A percentile compares a stretch with the other conserved stretches of the same genome.
phyloP scores from a whole-genome alignment of 2,329 filamentous ascomycete genomes.

The Sphaerostilbella broomeana region DNA sequence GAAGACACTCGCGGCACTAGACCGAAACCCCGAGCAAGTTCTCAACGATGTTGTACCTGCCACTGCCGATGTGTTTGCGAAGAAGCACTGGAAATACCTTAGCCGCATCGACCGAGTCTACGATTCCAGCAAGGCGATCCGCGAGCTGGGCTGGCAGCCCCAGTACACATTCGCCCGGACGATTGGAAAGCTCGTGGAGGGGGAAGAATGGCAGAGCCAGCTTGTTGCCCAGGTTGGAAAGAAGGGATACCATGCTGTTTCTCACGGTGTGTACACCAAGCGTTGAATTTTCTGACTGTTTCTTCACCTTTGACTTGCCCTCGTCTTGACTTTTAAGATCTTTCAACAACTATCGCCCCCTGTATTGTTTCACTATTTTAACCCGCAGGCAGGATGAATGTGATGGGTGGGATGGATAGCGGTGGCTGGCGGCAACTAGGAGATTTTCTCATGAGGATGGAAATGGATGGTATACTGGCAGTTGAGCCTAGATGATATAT shows the following conservation, averaged over 20 bases:
- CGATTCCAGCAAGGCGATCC: constrained; percentile 34
- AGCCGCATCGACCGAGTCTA: constrained; percentile 38
- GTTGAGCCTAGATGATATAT: too few relatives aligned
- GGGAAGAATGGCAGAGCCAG: constrained; percentile 34
- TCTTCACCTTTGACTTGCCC: too few relatives aligned
- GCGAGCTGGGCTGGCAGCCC: constrained; percentile 37
- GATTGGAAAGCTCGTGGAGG: constrained; percentile 28
- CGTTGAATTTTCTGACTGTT: constrained; percentile 21
- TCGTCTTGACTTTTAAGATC: too few relatives aligned
- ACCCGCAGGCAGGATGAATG: too few relatives aligned
- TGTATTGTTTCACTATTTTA: too few relatives aligned
- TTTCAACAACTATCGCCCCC: too few relatives aligned
- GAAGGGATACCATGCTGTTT: constrained; percentile 38
- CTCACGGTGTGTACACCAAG: constrained; percentile 38
- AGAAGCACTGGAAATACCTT: constrained; percentile 32
- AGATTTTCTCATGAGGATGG: too few relatives aligned
- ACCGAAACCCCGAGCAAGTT: constrained; percentile 26
- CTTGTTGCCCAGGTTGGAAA: constrained; percentile 34
- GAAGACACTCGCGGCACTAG: constrained; percentile 27
- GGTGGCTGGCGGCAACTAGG: too few relatives aligned
- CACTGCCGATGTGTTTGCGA: constrained; percentile 25
- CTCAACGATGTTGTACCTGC: constrained; percentile 23
- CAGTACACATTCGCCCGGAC: constrained; percentile 33
- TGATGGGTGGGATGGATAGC: too few relatives aligned
- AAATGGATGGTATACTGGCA: too few relatives aligned